Conservation (phyloP, 352 stramenopile genomes). For the Globisporangium irregulare region DNA sequence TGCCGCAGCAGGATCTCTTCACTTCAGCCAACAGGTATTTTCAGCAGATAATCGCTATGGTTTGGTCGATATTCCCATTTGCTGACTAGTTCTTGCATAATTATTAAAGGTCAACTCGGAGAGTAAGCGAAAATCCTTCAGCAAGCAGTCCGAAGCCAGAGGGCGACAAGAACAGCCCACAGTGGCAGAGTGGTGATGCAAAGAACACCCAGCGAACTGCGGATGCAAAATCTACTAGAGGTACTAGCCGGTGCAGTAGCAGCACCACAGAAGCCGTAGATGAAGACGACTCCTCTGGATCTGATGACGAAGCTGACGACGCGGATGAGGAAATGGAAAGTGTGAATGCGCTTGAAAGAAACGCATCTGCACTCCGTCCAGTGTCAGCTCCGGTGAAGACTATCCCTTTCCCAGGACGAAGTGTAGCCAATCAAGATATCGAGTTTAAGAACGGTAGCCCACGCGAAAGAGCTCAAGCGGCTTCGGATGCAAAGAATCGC, state of each 20-base stretch:
- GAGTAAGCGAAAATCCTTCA: neutral
- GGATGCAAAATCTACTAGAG: neutral
- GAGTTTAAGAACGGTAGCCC: neutral
- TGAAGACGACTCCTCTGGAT: slow-evolving; percentile 5
- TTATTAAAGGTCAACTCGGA: neutral
- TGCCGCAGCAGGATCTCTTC: slow-evolving; percentile 70
- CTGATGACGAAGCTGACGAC: slow-evolving; percentile 11
- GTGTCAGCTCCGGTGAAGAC: slow-evolving; percentile 20
- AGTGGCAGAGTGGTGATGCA: neutral
- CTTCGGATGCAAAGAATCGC: neutral
- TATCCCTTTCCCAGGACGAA: neutral
- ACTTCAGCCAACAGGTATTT: slow-evolving; percentile 19
- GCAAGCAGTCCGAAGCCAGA: slow-evolving; percentile 2
- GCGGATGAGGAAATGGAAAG: neutral
- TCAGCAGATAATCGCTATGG: neutral
- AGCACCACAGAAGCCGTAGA: slow-evolving; percentile 19
- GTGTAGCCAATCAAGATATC: neutral
- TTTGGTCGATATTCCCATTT: neutral
- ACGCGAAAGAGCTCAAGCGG: neutral
- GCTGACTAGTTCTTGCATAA: neutral
- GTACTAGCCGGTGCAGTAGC: slow-evolving; percentile 12
- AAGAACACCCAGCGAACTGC: neutral
- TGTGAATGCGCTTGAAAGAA: neutral
- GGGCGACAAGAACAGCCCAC: neutral
- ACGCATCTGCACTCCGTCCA: slow-evolving; percentile 12